phyloP scores from a whole-genome alignment of 208 protist genomes.

The Trypanosoma lewisi region DNA sequence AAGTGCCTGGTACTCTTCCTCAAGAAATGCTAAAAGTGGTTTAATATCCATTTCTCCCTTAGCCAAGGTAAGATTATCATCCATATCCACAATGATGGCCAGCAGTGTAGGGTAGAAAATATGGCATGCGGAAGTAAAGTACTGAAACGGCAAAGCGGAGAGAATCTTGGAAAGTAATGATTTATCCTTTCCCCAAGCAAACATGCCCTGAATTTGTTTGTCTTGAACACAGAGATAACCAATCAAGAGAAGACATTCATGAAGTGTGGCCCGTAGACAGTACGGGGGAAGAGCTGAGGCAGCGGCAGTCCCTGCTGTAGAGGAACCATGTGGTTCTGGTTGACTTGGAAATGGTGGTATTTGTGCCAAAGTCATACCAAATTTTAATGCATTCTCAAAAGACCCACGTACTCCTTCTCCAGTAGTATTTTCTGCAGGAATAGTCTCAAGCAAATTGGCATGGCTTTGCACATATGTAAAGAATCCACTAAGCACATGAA shows the following conservation, averaged over 20 bases:
- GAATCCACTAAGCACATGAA: constrained; percentile 69
- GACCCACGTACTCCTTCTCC: constrained; percentile 24
- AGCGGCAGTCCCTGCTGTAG: constrained; percentile 5
- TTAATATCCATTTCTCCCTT: constrained; percentile 66
- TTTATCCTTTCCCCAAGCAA: constrained; percentile 74
- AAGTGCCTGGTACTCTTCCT: constrained; percentile 67
- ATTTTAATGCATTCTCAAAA: constrained; percentile 70
- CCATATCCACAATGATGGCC: constrained; percentile 41
- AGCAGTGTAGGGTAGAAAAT: constrained; percentile 83
- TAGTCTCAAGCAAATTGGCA: constrained; percentile 52
- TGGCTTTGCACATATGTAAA: constrained; percentile 66
- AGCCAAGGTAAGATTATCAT: constrained; percentile 58
- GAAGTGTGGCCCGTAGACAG: constrained; percentile 68
- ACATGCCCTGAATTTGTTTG: constrained; percentile 68
- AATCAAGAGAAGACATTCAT: constrained; percentile 79
- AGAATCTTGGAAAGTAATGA: constrained; percentile 64
- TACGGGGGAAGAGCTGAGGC: constrained; percentile 13
- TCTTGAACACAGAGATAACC: constrained; percentile 83
- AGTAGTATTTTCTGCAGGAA: constrained; percentile 31
- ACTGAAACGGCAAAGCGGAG: constrained; percentile 66
- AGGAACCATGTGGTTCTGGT: constrained; percentile 5
- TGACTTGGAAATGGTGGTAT: constrained; percentile 35
- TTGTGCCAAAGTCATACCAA: constrained; percentile 59
- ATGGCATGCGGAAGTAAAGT: constrained; percentile 80
- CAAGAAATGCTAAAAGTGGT: constrained; percentile 55